Evolutionary conservation across 2,329 filamentous ascomycete species (phyloP), one percentile per base, ranked within the genome.

Genomic region (Hortaea sp.): DNA sequence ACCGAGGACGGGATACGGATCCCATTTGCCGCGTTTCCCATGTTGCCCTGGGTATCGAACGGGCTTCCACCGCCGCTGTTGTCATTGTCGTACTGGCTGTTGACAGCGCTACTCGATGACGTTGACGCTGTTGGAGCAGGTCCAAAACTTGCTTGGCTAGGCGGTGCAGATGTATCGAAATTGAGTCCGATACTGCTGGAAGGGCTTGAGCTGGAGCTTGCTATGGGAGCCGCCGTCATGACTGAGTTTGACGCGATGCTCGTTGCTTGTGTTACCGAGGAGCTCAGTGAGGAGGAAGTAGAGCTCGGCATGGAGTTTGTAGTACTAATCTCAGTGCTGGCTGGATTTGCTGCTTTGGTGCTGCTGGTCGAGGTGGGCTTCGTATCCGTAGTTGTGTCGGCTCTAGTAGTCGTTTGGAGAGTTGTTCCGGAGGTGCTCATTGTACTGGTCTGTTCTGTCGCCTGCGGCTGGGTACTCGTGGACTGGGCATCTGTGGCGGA

Each of bases 41-140:
- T 29, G 34, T 55, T 57, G 20, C 50, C 51, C 10, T 48, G 35
- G 28, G 49, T 57, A 49, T 71, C 69, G 48, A 73, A 72, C 5
- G 69, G 70, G 44, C 66, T 69, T n/a, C 70, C 70, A 11, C 69
- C 68, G 13, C 68, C 68, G 9, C 63, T 66, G 12, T 49, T 47
- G 28, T 63, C 60, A 13, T 59, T 51, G 42, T 60, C 65, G 7
- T 60, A 43, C 29, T 47, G 13, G 31, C 44, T 35, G 46, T 42
- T 46, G 12, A 41, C 40, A 11, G 45, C 43, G 10, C 47, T 45
- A 9, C 39, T 45, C n/a, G 42, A 39, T 5, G 48, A 44, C 6
- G 40, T 42, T 9, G 38, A 40, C 7, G 11, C 20, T 20, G 20
- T 20, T 20, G 38, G 11, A 9, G 38, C 38, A n/a, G 9, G 7